Evolutionary conservation across 164 flowering plant genomes (phyloP), one percentile per base, ranked within the genome.

Genomic region (Chloranthus sessilifolius): DNA sequence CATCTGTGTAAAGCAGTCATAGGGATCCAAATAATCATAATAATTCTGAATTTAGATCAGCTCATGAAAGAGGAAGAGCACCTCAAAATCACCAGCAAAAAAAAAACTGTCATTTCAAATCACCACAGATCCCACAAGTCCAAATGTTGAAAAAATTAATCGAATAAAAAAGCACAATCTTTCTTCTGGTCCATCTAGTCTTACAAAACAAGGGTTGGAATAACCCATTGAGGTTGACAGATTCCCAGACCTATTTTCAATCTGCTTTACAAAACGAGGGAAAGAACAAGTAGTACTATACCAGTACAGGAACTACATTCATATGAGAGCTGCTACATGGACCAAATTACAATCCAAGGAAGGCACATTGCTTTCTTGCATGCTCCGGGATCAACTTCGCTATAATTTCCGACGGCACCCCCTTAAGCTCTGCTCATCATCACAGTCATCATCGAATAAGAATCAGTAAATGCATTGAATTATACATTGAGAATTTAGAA

Each of bases 291-390:
- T 36, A 39, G 9, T 30, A 23, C 31, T 25, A 21, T 23, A 16
- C 33, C 25, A 24, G 24, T 8, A 37, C 15, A 40, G 15, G 35
- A 9, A 15, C 16, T 19, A 42, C 26, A 16, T 22, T 2, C 11
- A 22, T 33, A 26, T n/a, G n/a, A n/a, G n/a, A n/a, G n/a, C n/a
- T n/a, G n/a, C n/a, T n/a, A 51, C 12, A 17, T 2, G 12, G 14
- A 11, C 47, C 52, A 40, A 43, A 56, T 80, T 72, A 83, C 53
- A 74, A 59, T 7, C 76, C 78, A 42, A 79, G 72, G 69, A 71
- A 75, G 43, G 85, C 52, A 37, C 87, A 85, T 42, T 82, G 87
- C 74, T 82, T 85, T 69, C 87, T 78, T 28, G 89, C 89, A 49
- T 85, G 89, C 43, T 78, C 80, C 0, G 95, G 95, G 27, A 85